phyloP scores from a whole-genome alignment of 2,329 filamentous ascomycete species.

The Anthostomella pinea region DNA sequence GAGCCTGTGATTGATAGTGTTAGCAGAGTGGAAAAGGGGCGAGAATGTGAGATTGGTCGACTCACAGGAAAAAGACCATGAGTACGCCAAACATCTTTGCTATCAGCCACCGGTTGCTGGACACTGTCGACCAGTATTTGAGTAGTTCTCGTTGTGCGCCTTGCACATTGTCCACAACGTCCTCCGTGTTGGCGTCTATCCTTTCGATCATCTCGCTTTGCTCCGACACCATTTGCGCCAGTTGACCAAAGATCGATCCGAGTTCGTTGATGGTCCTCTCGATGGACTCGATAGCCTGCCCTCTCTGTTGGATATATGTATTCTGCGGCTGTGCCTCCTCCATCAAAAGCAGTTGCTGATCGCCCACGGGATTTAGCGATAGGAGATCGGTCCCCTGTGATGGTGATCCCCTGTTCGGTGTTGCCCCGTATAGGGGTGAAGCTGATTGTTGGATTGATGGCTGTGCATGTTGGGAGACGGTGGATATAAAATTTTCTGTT shows the following conservation, averaged over 20 bases:
- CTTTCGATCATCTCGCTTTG: conserved; percentile 94
- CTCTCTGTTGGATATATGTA: conserved; percentile 86
- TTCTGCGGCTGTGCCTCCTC: conserved; percentile 87
- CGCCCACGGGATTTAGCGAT: conserved; percentile 78
- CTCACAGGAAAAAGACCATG: conserved; percentile 85
- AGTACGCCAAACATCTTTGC: conserved; percentile 83
- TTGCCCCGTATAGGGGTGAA: conserved; percentile 83
- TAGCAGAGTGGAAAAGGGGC: conserved; percentile 3
- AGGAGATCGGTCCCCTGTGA: conserved; percentile 72
- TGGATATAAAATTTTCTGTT: conserved; percentile 95
- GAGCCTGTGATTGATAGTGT: conserved; percentile 40
- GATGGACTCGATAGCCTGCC: conserved; percentile 94
- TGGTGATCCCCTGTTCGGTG: conserved; percentile 64
- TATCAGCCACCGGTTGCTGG: conserved; percentile 92
- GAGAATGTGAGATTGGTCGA: conserved; percentile 9
- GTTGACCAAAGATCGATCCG: conserved; percentile 87
- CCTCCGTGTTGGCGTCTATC: conserved; percentile 96
- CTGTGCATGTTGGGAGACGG: conserved; percentile 75
- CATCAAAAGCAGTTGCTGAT: conserved; percentile 89
- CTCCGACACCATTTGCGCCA: conserved; percentile 95
- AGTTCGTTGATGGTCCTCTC: conserved; percentile 93
- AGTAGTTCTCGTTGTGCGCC: conserved; percentile 91
- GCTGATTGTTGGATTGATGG: conserved; percentile 69
- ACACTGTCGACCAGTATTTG: conserved; percentile 95
- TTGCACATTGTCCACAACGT: conserved; percentile 97